A percentile compares a stretch with the other conserved stretches of the same genome.
These are phyloP conservation scores for Gryganskiella cystojenkinii DNA, from an alignment of 192 early-diverging fungal species.

Conservation along the genomic window DNA sequence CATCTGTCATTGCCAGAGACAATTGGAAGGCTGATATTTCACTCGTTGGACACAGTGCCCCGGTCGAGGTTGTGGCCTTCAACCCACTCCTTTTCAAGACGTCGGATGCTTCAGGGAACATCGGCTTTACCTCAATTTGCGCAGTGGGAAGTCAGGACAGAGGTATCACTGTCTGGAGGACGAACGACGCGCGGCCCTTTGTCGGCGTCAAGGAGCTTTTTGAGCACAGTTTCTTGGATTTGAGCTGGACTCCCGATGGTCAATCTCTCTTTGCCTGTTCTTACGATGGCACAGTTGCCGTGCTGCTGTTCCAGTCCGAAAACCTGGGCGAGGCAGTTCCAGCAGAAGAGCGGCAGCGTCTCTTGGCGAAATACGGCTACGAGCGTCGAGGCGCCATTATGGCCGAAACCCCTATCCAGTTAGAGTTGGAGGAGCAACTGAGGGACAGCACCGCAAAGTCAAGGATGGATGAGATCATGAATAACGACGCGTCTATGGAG, in stretches of 20 bases:
- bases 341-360: conserved; percentile 66
- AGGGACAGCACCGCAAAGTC: conserved; percentile 33
- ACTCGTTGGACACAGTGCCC: conserved; percentile 88
- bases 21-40: conserved; percentile 83
- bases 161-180: conserved; percentile 90
- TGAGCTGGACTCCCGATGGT: conserved; percentile 88
- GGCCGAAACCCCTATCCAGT: conserved; percentile 70
- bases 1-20: conserved; percentile 81
- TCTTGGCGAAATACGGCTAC: conserved; percentile 62
- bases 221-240: conserved; percentile 84
- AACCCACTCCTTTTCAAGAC: conserved; percentile 83
- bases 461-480: conserved; percentile 44
- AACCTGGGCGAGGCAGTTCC: conserved; percentile 77
- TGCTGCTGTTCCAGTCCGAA: conserved; percentile 73
- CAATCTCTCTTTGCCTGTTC: conserved; percentile 85
- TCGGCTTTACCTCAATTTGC: conserved; percentile 69
- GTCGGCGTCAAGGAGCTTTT: conserved; percentile 80
- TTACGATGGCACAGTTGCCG: conserved; percentile 87
- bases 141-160: conserved; percentile 94
- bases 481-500: conserved; percentile 40
- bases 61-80: conserved; percentile 89
- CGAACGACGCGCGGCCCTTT: conserved; percentile 76
- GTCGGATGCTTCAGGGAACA: conserved; percentile 34
- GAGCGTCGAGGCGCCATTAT: conserved; percentile 56
- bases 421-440: conserved; percentile 72